Base-by-base conservation (phyloP, 2,329 filamentous ascomycete genomes). In the Exutisphaerella laricina region DNA sequence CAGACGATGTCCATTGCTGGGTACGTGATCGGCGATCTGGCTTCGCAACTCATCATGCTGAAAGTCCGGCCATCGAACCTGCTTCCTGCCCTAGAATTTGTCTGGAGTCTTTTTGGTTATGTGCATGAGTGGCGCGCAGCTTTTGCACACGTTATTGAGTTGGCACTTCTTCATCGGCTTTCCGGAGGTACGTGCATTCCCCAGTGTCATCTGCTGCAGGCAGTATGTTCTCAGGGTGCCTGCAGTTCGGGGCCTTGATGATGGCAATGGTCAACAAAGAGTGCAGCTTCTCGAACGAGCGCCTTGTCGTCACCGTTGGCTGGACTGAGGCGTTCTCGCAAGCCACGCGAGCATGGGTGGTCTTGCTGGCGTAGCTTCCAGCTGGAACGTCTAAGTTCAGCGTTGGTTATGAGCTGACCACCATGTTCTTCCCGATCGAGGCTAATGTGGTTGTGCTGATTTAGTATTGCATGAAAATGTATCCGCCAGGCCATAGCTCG, bases 141-240 rank as follows among this genome's bases (percentile, higher is more conserved):
- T 37, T 25, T 13, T 43, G 14, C 16, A 43, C 18, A 43, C 41
- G 3, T 31, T 43, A 8, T 20, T 37, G 10, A 29, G 37, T 3
- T 26, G 35, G 4, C 30, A 32, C 7, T 43, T 43, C 33, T 43
- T 38, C 33, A 43, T 43, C 28, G 41, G 41, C 6, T 33, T 37
- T 10, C 23, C 38, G 13, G 41, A 43, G 18, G 41, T 33, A 10
- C 16, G 16, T n/a, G 32, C 32, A 10, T 43, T 38, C 23, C 41
- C 41, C 6, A 33, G 41, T 16, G 28, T 51, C 31, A 47, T 54
- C 36, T 50, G 49, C 55, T 0, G 51, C 60, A 1, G 61, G 63
- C 12, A 61, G 68, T 45, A 62, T 68, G 58, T 49, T 54, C 0
- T 63, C 62, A 10, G 67, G 64, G 50, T 55, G n/a, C 44, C 68